phyloP scores from a whole-genome alignment of 192 early-diverging fungal species.

The Backusella psychrophila region DNA sequence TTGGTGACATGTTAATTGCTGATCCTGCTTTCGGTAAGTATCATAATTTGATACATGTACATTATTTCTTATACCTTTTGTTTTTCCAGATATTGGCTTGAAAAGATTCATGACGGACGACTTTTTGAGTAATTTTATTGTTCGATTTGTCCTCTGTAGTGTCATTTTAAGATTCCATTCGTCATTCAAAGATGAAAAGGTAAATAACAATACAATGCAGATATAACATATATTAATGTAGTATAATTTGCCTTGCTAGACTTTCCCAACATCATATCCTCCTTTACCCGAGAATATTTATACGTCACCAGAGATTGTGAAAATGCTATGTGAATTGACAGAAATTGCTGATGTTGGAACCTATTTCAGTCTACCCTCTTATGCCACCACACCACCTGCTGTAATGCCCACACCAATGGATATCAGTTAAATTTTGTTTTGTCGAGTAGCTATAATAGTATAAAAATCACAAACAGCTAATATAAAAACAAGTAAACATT shows the following conservation, averaged over 20 bases:
- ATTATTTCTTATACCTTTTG: background rate
- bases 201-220: conserved; percentile 21
- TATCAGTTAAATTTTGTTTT: background rate
- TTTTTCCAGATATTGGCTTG: conserved; percentile 39
- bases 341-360: conserved; percentile 45
- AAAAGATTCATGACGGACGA: conserved; percentile 84
- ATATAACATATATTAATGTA: background rate
- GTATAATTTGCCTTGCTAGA: conserved; percentile 39
- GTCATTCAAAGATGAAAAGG: conserved; percentile 57
- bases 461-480: background rate
- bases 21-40: conserved; percentile 25
- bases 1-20: conserved; percentile 50
- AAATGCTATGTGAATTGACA: conserved; percentile 53
- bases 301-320: conserved; percentile 57
- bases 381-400: conserved; percentile 4
- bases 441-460: background rate
- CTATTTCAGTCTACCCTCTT: conserved; percentile 37
- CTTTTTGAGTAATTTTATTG: conserved; percentile 87
- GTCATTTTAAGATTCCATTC: conserved; percentile 68
- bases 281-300: conserved; percentile 57
- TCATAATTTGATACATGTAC: background rate
- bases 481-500: background rate
- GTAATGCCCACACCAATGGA: background rate
- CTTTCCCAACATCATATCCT: conserved; percentile 65
- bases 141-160: conserved; percentile 77